Evolutionary conservation across 768 basidiomycete genomes (phyloP), one percentile per base, ranked within the genome.

Genomic region (Vararia minispora): DNA sequence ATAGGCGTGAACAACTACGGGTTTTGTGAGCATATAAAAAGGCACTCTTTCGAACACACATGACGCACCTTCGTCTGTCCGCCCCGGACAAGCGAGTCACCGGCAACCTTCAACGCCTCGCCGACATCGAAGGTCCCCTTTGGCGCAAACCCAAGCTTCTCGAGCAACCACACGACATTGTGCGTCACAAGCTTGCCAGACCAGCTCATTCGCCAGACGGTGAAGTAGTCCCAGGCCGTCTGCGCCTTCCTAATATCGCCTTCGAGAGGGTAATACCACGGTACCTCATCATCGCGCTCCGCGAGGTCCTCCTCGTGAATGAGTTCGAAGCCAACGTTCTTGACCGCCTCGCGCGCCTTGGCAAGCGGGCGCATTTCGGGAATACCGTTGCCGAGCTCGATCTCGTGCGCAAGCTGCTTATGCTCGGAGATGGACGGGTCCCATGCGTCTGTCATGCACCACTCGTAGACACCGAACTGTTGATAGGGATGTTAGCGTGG

Each of bases 401-500:
- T 82, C 44, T 73, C 74, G 64, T 97, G 91, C 10, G 88, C 87
- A 41, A 98, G 77, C 31, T 72, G 72, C 64, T 91, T 92, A 72
- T 98, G 94, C 38, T 71, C 61, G 13, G 90, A 84, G 55, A 69
- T 83, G 32, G 82, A 72, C 27, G 85, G 73, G 60, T 97, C 84
- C 87, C 92, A 92, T 3, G 61, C 57, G 58, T 97, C 91, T 14
- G 95, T 97, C 95, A 99, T 97, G 61, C 79, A 81, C 94, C 94
- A 99, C 58, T 98, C 95, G 61, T 98, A 99, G 26, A 98, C 85
- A 54, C 92, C 94, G 59, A 95, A 95, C 85, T 92, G n/a, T n/a
- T n/a, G 44, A 1, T 28, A 18, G 1, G 17, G 6, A 24, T 13
- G 23, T 43, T 7, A 35, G 27, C 30, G 48, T 44, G 2, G 16